phyloP scores from a whole-genome alignment of 83 land plant genomes.

The Thuja plicata region DNA sequence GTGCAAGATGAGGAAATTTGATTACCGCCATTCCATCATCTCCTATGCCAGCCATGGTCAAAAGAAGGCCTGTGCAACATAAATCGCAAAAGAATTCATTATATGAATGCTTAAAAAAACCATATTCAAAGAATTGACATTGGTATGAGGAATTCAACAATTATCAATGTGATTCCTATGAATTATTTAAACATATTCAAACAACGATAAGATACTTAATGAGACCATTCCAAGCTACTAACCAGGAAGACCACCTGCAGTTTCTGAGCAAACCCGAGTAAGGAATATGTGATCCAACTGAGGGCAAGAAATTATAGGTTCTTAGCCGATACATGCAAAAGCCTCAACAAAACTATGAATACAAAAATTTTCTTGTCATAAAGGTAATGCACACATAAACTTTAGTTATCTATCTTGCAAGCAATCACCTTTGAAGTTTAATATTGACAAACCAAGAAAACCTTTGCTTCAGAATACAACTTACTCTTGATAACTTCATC shows the following conservation, averaged over 20 bases:
- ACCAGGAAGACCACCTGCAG: conserved; percentile 99
- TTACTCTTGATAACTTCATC: conserved; percentile 93
- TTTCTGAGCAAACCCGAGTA: conserved; percentile 99
- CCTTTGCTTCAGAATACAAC: conserved; percentile 10
- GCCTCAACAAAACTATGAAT: neutral
- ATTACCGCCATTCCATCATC: conserved; percentile 92
- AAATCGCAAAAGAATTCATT: neutral
- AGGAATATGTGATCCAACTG: conserved; percentile 97
- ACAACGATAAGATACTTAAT: neutral
- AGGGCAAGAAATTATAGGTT: conserved; percentile 11
- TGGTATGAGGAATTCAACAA: neutral
- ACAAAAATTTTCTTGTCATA: neutral
- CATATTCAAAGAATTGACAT: neutral
- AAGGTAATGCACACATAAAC: neutral
- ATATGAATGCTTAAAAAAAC: neutral
- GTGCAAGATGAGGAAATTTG: conserved; percentile 8
- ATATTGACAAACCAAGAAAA: neutral
- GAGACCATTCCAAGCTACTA: conserved; percentile 4
- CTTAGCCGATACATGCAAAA: neutral
- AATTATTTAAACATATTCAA: neutral
- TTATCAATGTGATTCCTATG: neutral
- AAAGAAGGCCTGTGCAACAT: conserved; percentile 67
- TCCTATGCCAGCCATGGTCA: conserved; percentile 94
- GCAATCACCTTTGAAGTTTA: neutral
- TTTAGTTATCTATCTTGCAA: neutral